These are phyloP conservation scores for Acanthamoeba polyphaga DNA, from an alignment of 208 protist species.

Conservation along the genomic window DNA sequence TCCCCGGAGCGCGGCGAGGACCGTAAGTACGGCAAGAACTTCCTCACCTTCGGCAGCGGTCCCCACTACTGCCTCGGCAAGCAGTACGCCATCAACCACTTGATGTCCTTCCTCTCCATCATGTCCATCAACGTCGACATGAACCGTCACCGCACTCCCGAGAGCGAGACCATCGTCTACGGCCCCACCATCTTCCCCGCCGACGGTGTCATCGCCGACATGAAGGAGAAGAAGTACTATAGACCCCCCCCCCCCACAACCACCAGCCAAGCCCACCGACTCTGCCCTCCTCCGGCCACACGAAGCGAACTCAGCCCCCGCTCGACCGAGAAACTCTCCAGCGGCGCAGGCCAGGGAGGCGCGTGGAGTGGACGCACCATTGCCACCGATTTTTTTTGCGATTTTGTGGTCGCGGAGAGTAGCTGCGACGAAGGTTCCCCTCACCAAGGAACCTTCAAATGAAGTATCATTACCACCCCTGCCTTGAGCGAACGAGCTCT, in stretches of 20 bases:
- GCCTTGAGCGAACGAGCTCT: too few species aligned
- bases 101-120: slow-evolving; percentile 90
- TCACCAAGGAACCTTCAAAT: too few species aligned
- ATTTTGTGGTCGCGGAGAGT: too few species aligned
- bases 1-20: slow-evolving; percentile 93
- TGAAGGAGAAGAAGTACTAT: slow-evolving; percentile 74
- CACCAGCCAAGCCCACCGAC: neutral
- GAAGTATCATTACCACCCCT: too few species aligned
- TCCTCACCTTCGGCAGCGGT: slow-evolving; percentile 94
- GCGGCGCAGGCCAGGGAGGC: too few species aligned
- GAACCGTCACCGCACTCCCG: slow-evolving; percentile 88
- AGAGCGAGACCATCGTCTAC: slow-evolving; percentile 94
- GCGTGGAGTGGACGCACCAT: too few species aligned
- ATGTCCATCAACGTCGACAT: slow-evolving; percentile 72
- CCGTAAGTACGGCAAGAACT: slow-evolving; percentile 93
- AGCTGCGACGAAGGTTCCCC: too few species aligned
- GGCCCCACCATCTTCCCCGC: slow-evolving; percentile 94
- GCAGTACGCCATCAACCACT: slow-evolving; percentile 96
- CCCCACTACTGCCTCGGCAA: slow-evolving; percentile 95
- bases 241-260: neutral
- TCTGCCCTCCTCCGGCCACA: neutral
- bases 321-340: neutral
- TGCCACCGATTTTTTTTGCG: too few species aligned
- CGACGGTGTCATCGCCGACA: slow-evolving; percentile 86
- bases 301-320: neutral